Percentiles rank a stretch among this genome's conserved stretches.
Conservation (phyloP, 495 filamentous ascomycete genomes). For the Parathielavia appendiculata region DNA sequence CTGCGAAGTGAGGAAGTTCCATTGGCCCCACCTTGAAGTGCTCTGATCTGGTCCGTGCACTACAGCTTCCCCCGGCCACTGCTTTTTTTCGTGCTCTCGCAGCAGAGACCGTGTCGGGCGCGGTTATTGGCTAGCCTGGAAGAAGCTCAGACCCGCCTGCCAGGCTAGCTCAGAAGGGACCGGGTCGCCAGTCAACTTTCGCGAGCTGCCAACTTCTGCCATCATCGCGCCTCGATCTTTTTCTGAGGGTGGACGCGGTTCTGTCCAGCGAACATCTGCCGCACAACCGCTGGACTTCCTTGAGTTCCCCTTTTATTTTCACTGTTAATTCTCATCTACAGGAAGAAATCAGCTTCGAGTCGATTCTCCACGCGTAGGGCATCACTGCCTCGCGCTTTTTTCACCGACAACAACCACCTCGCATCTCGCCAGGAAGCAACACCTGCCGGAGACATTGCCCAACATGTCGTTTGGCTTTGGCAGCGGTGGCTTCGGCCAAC, state of each 20-base stretch:
- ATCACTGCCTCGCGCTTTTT: slow-evolving; percentile 20
- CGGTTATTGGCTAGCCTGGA: slow-evolving; percentile 13
- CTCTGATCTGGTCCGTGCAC: slow-evolving; percentile 4
- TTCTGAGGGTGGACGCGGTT: slow-evolving; percentile 13
- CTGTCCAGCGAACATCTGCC: slow-evolving; percentile 2
- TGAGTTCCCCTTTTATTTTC: neutral
- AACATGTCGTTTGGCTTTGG: slow-evolving; percentile 48
- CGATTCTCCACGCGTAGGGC: slow-evolving; percentile 1
- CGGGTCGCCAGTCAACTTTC: slow-evolving; percentile 7
- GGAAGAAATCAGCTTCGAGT: neutral
- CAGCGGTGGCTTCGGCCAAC: slow-evolving; percentile 56
- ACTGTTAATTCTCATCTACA: neutral
- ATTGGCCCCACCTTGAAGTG: too few relatives aligned
- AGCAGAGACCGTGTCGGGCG: neutral
- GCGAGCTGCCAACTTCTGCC: slow-evolving; percentile 20
- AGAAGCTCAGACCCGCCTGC: slow-evolving; percentile 2
- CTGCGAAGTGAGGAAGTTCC: neutral
- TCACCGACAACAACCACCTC: neutral
- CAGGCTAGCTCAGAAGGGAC: slow-evolving; percentile 6
- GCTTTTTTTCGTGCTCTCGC: slow-evolving; percentile 12
- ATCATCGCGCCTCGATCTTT: slow-evolving; percentile 15
- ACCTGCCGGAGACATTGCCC: slow-evolving; percentile 9
- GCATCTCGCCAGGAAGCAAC: slow-evolving; percentile 6
- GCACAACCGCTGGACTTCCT: slow-evolving; percentile 2
- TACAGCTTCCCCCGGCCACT: slow-evolving; percentile 14